Evolutionary conservation across 345 rosid species (phyloP), one percentile per base, ranked within the genome.

Genomic region (Camelina sativa): DNA sequence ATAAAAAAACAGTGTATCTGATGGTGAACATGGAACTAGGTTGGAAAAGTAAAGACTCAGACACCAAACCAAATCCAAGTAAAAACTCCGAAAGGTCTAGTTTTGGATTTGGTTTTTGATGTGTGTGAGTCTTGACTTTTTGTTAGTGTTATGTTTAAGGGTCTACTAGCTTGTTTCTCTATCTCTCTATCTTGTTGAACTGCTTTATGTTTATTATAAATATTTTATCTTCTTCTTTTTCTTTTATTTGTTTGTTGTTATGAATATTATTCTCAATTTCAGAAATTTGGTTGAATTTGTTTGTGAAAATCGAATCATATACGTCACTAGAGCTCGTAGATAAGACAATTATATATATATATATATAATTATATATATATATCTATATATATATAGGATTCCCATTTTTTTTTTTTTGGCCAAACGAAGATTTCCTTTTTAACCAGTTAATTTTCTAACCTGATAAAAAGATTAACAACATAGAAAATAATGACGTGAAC

Each of bases 61-160:
- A 76, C 80, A 76, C 76, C 76, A 13, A 48, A 71, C 80, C 80
- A 76, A 76, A 76, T 76, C 76, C 67, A 56, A 64, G 72, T 47
- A 38, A 46, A 46, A 63, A 22, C 37, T n/a, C 30, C 11, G 1
- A n/a, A 62, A 46, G n/a, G 71, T 22, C 13, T 17, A 37, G 66
- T 46, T 76, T 71, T 64, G 76, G 80, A 71, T 76, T 76, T 76
- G 72, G 80, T 64, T 71, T 76, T 28, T 37, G 76, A 48, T 63
- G 80, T 71, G 80, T 71, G 80, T 64, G 80, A 47, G 69, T 68
- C 44, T 67, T 60, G 68, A 52, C 79, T 52, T 68, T 19, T 75
- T 19, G 3, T 11, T 38, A 19, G 56, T 19, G 55, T 51, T 68
- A n/a, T 55, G 19, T 50, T 23, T 5, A 7, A 20, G 17, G 51